Evolutionary conservation across 2,329 filamentous ascomycete species (phyloP), one percentile per base, ranked within the genome.

Genomic region (Ophiostoma montium): DNA sequence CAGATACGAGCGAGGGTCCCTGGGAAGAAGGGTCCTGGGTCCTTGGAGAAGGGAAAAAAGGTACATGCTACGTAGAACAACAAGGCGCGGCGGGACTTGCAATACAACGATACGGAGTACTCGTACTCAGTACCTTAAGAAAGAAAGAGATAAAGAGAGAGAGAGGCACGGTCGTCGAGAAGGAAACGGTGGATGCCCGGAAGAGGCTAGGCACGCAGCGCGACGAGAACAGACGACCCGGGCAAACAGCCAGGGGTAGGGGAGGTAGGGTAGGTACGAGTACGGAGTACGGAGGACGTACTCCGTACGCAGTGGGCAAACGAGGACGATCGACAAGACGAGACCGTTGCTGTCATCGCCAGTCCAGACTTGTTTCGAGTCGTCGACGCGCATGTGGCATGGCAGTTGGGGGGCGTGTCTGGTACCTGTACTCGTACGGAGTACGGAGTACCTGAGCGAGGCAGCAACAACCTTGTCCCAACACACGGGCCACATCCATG

Each of bases 121-220:
- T n/a, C n/a, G n/a, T n/a, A 15, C 16, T 11, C 11, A 41, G 38
- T 15, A 13, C 2, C 7, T 11, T 8, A 27, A 41, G 16, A 41
- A 6, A 41, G 1, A 15, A 19, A 18, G 35, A 19, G 35, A 36
- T 10, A 36, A 8, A 35, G 55, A 54, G 52, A 58, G 56, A 60
- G 51, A 58, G 57, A 58, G 61, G 60, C 55, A 56, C 56, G 57
- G 57, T 62, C 62, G 56, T 56, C 21, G 30, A 42, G 23, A 27
- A 27, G 23, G 23, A 27, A 27, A 27, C 23, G 23, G 23, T 27
- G 23, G 8, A 27, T 27, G 23, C 23, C 23, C 23, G 23, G 23
- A 27, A 27, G 23, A 27, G 23, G 23, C 23, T 27, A 42, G 27
- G n/a, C 38, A 6, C 23, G 38, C 23, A 41, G 10, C 38, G 38